phyloP scores from a whole-genome alignment of 352 stramenopile genomes.

The Globisporangium camurandrum region DNA sequence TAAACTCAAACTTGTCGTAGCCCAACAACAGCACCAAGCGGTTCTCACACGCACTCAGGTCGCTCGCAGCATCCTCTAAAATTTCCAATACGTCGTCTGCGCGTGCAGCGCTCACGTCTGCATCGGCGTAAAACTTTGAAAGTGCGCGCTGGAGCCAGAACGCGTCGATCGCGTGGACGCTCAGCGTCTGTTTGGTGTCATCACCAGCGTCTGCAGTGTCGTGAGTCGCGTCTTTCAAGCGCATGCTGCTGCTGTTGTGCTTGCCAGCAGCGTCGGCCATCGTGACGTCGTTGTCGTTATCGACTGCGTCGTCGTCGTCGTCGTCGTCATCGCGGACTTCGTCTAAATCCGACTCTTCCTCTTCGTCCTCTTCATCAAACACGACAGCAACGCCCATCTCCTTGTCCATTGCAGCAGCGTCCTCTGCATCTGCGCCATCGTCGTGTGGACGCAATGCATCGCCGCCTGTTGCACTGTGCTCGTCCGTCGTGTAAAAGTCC shows the following conservation, averaged over 20 bases:
- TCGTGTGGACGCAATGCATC: neutral
- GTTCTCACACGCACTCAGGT: constrained; percentile 93
- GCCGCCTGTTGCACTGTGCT: constrained; percentile 13
- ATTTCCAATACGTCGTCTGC: constrained; percentile 88
- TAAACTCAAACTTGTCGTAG: constrained; percentile 99
- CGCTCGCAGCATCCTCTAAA: constrained; percentile 49
- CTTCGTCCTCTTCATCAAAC: constrained; percentile 97
- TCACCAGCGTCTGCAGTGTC: constrained; percentile 55
- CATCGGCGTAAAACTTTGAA: constrained; percentile 94
- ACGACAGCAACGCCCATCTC: constrained; percentile 98
- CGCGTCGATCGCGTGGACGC: constrained; percentile 96
- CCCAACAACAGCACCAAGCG: constrained; percentile 95
- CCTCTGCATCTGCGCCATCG: constrained; percentile 19
- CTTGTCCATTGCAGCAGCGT: constrained; percentile 87
- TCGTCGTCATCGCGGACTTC: constrained; percentile 76
- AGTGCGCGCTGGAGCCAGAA: constrained; percentile 98
- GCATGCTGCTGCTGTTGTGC: constrained; percentile 32
- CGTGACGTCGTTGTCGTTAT: constrained; percentile 12
- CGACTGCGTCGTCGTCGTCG: constrained; percentile 39
- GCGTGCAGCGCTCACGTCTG: constrained; percentile 88
- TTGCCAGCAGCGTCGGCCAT: neutral
- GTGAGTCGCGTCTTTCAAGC: constrained; percentile 53
- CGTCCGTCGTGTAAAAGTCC: constrained; percentile 67
- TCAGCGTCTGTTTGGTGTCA: constrained; percentile 75
- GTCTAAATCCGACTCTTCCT: constrained; percentile 90